Base-by-base conservation (phyloP, 306 rosid genomes). In the Acacia acuminata region DNA sequence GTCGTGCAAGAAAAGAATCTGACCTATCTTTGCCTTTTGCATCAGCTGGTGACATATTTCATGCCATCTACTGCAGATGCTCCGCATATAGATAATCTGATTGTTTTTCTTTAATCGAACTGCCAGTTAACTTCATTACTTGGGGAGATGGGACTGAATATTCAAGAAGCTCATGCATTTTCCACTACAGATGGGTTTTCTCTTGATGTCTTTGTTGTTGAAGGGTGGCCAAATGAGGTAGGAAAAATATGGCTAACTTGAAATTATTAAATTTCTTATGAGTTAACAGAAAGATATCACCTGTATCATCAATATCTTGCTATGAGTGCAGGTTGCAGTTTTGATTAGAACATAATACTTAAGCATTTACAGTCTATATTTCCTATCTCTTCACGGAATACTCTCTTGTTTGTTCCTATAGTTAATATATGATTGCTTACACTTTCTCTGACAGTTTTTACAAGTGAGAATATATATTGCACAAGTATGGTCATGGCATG, bases 81-180 rank as follows among this genome's bases (percentile, higher is more conserved):
- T 58, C 64, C 70, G 20, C 63, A 74, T 73, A 38, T 68, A 58
- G 83, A 76, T 70, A 38, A 38, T 38, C 38, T 24, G 5, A 12
- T 71, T 71, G 10, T 44, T 71, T 71, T 22, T 22, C 30, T 56
- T n/a, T 56, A 22, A 45, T 24, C 25, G 75, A 81, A 79, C 82
- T 88, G 72, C 79, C 97, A 96, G 99, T 89, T 96, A 87, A 96
- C 99, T 80, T 88, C 84, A 55, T 77, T 96, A 77, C 95, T 96
- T 81, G 93, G 94, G 84, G 99, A 96, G 80, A 79, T 94, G 82
- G 98, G 98, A 72, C 90, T 96, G 76, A 96, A 96, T 90, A 96
- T 96, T 88, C 97, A 91, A 90, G 99, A 96, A 91, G 99, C 99
- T 79, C 99, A 96, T 88, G 99, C 97, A 16, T 96, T 96, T 88